Evolutionary conservation across 2,329 filamentous ascomycete genomes (phyloP).

Genomic region (Chaetomiaceae sp.): DNA sequence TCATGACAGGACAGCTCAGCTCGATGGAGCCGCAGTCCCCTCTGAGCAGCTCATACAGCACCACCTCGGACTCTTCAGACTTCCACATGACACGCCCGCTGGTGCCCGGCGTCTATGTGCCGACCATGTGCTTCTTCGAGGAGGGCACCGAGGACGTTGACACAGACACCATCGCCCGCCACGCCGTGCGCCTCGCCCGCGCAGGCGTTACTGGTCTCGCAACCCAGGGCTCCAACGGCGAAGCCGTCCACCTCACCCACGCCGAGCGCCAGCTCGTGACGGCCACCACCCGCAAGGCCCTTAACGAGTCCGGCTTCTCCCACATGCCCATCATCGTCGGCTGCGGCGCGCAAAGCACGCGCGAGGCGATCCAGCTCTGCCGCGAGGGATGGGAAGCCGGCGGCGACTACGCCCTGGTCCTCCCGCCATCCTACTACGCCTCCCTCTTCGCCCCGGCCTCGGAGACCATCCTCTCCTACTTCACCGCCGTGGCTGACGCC

Average conservation of each 20-base stretch:
- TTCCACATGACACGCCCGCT: conserved; percentile 35
- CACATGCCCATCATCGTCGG: conserved; percentile 71
- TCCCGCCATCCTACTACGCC: conserved; percentile 74
- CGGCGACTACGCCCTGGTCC: conserved; percentile 69
- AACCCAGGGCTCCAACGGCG: conserved; percentile 76
- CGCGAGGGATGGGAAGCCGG: conserved; percentile 63
- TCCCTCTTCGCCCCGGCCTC: conserved; percentile 57
- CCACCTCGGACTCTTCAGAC: conserved; percentile 31
- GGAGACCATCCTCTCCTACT: conserved; percentile 60
- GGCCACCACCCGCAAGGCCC: conserved; percentile 61
- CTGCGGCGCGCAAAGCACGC: conserved; percentile 66
- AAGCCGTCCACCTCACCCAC: conserved; percentile 72
- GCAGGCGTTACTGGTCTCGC: conserved; percentile 70
- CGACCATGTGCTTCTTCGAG: conserved; percentile 70
- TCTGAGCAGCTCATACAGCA: conserved; percentile 41
- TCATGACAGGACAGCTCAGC: conserved; percentile 29
- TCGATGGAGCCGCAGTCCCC: conserved; percentile 32
- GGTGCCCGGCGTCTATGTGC: conserved; percentile 60
- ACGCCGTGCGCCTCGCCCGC: conserved; percentile 65
- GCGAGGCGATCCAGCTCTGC: conserved; percentile 67
- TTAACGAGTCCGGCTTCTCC: conserved; percentile 61
- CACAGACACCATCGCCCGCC: conserved; percentile 51
- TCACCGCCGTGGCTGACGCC: conserved; percentile 57
- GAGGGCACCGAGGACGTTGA: conserved; percentile 62
- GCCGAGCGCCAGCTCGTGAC: conserved; percentile 66